phyloP scores from a whole-genome alignment of 371 early-diverging fungal genomes.

The Basidiobolus heterosporus region DNA sequence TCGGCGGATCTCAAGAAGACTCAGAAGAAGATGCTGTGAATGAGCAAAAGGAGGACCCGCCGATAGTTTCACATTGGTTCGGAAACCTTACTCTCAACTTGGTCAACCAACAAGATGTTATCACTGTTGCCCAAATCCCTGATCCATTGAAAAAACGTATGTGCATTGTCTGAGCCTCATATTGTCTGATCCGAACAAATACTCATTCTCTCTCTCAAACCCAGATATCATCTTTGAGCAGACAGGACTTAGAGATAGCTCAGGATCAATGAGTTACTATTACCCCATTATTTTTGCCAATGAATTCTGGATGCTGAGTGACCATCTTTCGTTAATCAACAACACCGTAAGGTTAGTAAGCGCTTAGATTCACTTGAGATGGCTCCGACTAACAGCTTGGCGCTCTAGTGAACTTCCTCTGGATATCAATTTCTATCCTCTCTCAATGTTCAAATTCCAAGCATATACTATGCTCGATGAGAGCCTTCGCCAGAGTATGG shows the following conservation, averaged over 20 bases:
- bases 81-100: conserved; percentile 60
- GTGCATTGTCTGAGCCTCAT: neutral
- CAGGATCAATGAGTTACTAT: conserved; percentile 29
- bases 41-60: conserved; percentile 12
- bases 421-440: conserved; percentile 40
- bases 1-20: neutral
- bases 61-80: conserved; percentile 68
- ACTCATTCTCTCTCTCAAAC: neutral
- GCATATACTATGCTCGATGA: conserved; percentile 47
- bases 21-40: conserved; percentile 1
- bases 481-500: conserved; percentile 16
- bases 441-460: conserved; percentile 62
- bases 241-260: conserved; percentile 13
- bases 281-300: conserved; percentile 63
- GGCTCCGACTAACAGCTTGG: too few species aligned
- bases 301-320: conserved; percentile 75
- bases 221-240: conserved; percentile 28
- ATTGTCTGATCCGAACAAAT: neutral
- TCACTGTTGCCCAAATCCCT: conserved; percentile 29
- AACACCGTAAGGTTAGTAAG: conserved; percentile 38
- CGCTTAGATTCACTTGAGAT: neutral
- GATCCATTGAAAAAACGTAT: conserved; percentile 31
- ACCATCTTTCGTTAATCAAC: conserved; percentile 54
- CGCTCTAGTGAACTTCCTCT: conserved; percentile 42
- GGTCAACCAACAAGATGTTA: conserved; percentile 23